Evolutionary conservation across 768 basidiomycete species (phyloP).

Genomic region (Suillus clintonianus): DNA sequence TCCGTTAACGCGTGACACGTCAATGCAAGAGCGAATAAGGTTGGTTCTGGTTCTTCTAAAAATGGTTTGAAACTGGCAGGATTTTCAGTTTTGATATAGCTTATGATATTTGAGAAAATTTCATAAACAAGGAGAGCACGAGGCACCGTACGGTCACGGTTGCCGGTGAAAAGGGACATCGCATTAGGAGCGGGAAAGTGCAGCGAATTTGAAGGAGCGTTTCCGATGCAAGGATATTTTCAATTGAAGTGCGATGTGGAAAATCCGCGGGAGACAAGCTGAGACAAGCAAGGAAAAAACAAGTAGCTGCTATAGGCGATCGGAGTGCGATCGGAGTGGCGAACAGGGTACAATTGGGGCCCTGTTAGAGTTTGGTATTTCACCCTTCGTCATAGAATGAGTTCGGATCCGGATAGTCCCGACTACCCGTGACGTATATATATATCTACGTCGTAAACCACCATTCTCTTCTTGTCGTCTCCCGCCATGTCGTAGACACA

Average conservation of each 20-base stretch:
- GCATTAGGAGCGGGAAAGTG: neutral
- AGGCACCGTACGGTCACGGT: neutral
- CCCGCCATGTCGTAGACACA: too few species aligned
- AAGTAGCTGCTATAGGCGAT: neutral
- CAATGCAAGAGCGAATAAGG: neutral
- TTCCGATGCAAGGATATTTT: conserved; percentile 11
- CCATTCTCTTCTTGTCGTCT: too few species aligned
- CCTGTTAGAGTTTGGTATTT: too few species aligned
- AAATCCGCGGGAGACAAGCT: too few species aligned
- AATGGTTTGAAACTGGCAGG: too few species aligned
- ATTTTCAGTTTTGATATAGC: too few species aligned
- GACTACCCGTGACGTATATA: too few species aligned
- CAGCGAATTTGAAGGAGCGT: conserved; percentile 3
- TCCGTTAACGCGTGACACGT: neutral
- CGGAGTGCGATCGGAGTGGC: neutral
- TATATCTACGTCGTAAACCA: too few species aligned
- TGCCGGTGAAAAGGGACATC: neutral
- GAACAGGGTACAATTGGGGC: too few species aligned
- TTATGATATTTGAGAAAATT: neutral
- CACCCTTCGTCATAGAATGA: too few species aligned
- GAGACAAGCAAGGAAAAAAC: neutral
- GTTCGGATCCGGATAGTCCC: too few species aligned
- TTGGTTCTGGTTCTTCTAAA: too few species aligned
- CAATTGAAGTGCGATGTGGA: neutral
- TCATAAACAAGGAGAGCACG: neutral